These are phyloP conservation scores for Pneumocystis jirovecii DNA, from an alignment of 1,139 yeast species.

Conservation along the genomic window DNA sequence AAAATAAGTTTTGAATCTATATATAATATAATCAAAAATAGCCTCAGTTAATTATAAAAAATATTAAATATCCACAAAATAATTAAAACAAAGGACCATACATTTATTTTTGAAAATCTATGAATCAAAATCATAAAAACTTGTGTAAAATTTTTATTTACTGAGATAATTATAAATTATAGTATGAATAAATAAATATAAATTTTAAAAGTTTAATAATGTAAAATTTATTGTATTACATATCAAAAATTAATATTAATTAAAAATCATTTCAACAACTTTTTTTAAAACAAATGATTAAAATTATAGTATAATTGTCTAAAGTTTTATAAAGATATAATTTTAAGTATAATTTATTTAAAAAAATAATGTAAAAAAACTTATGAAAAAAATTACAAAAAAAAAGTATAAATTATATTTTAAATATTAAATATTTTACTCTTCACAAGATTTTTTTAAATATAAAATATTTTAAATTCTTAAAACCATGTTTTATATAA, in stretches of 20 bases:
- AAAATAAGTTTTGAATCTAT: too few species aligned
- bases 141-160: neutral
- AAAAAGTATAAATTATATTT: neutral
- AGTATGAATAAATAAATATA: too few species aligned
- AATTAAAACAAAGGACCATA: neutral
- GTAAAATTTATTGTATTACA: too few species aligned
- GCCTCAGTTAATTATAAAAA: neutral
- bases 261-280: too few species aligned
- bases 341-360: neutral
- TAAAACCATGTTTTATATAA: too few species aligned
- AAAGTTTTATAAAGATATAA: neutral
- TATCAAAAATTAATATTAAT: too few species aligned
- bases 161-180: too few species aligned
- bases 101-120: neutral
- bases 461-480: too few species aligned
- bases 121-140: neutral
- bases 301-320: neutral
- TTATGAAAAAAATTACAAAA: neutral
- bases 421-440: neutral
- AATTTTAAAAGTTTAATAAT: too few species aligned
- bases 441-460: too few species aligned
- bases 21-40: too few species aligned
- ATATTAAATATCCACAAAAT: neutral
- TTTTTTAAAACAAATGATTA: too few species aligned
- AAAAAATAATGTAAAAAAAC: neutral